Base-by-base conservation (phyloP, 129 eudicot genomes). In the Lactuca saligna region DNA sequence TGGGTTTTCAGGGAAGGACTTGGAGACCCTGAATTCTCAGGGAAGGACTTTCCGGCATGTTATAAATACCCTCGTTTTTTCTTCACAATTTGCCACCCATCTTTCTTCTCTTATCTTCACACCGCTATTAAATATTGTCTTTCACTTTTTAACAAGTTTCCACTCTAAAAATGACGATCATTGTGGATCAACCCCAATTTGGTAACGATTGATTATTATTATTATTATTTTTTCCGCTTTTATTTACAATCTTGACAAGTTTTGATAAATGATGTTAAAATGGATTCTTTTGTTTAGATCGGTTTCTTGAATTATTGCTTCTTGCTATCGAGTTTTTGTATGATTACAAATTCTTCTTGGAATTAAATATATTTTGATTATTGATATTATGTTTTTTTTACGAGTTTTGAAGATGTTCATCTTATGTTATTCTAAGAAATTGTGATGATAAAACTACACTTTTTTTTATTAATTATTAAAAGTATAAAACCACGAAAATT, bases 21-120 rank as follows among this genome's bases (percentile, higher is more conserved):
- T 71, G 56, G 49, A 38, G 61, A 37, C 31, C 15, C 60, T 50
- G 76, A 82, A 85, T 54, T 85, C 83, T 82, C 91, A 78, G 85
- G 81, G 81, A 80, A 85, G 88, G 91, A 80, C 91, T 71, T 37
- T 81, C 89, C 90, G 90, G 87, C 83, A 5, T 15, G 4, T 31
- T 87, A 87, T 87, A 87, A 77, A 87, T 87, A 82, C 77, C 74
- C 33, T 58, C 70, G 13, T 17, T 58, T 75, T 65, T 56, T 17
- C 63, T 50, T 16, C 25, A 39, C 70, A 61, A 49, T 51, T 50
- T 59, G 63, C 15, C 42, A 15, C 7, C 62, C 62, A 50, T 11
- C 33, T 34, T 16, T 17, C 13, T 32, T 38, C 14, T 58, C 0
- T 16, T 65, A 7, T 55, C 11, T 46, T 3, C 8, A 11, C 35